These are phyloP conservation scores for Dothistroma pini DNA, from an alignment of 2,329 filamentous ascomycete species.

Conservation along the genomic window DNA sequence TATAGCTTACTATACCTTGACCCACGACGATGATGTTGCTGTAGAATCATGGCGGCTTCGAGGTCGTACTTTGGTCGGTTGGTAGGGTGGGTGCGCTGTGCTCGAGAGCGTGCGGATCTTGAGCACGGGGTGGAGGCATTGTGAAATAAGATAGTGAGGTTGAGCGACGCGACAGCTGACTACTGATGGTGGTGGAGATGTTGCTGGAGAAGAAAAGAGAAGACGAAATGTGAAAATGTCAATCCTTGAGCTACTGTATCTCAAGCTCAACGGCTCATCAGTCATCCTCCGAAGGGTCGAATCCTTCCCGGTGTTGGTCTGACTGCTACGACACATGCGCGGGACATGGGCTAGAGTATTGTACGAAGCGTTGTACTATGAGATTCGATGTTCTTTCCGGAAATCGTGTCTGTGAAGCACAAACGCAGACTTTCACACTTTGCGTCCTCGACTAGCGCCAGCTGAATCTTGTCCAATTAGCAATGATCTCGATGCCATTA, in stretches of 20 bases:
- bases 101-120: neutral
- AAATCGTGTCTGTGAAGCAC: no score
- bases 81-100: neutral
- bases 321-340: no score
- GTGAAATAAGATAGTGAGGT: neutral
- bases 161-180: neutral
- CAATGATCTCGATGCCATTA: neutral
- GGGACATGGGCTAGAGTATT: no score
- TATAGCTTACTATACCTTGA: constrained; percentile 29
- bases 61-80: constrained; percentile 9
- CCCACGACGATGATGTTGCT: constrained; percentile 6
- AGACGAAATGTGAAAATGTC: neutral
- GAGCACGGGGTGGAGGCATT: neutral
- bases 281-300: neutral
- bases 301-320: no score
- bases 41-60: constrained; percentile 12
- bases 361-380: no score
- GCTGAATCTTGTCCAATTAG: neutral
- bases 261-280: neutral
- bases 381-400: no score
- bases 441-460: neutral
- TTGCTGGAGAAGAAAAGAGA: neutral
- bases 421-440: neutral
- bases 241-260: neutral
- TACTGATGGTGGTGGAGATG: neutral